Base-by-base conservation (phyloP, 73 alveolate genomes). In the Symbiodinium natans region DNA sequence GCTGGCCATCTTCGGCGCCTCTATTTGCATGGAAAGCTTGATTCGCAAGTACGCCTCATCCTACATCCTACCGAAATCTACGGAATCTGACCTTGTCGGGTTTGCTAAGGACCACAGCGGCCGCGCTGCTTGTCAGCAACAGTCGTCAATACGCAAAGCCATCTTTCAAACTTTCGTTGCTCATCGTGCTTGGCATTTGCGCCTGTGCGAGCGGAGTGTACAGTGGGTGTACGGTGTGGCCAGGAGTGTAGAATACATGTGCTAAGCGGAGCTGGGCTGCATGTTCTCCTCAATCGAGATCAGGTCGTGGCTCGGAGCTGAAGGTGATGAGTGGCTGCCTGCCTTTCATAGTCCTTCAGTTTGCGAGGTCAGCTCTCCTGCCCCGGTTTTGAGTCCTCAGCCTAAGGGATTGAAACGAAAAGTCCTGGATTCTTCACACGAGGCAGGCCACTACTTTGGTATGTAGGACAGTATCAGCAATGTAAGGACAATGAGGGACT, bases 381-480 rank as follows among this genome's bases (percentile, higher is more conserved):
- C n/a, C n/a, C n/a, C n/a, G n/a, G n/a, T n/a, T n/a, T n/a, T n/a
- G n/a, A n/a, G n/a, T n/a, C n/a, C n/a, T n/a, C 71, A 52, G 71
- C 36, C 80, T 25, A 33, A 90, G 97, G 97, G 34, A 92, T 92
- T 46, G 98, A 92, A 34, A 92, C 98, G 92, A 92, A 92, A 71
- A 92, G 98, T 43, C 98, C 98, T 11, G 98, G 98, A 36, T 92
- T 92, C 92, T 92, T 92, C 92, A 92, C 98, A 19, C 83, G 98
- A 92, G 98, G 98, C 38, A 19, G 2, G 42, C 38, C 36, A 6
- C 80, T 3, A 46, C 38, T 27, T 63, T 31, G 31, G 40, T 21
- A 19, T 56, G 25, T 8, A 15, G 8, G 29, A 7, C 34, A 56
- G 75, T 7, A 27, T 56, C 34, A 21, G 4, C 75, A 63, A 63